These are phyloP conservation scores for Aspergillus tanneri DNA, from an alignment of 2,329 filamentous ascomycete species.

Conservation along the genomic window DNA sequence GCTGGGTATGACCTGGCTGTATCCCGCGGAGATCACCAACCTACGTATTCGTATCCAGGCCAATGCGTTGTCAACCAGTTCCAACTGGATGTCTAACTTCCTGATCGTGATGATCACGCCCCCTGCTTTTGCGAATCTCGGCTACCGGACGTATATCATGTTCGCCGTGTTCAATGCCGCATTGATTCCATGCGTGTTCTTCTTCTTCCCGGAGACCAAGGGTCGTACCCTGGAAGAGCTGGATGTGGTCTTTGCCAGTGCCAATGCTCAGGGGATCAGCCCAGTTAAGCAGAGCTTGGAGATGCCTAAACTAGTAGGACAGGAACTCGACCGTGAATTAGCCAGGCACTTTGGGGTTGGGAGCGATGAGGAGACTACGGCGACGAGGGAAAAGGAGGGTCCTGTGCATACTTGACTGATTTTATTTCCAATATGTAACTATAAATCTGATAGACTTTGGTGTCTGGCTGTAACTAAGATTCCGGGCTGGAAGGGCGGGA, in stretches of 20 bases:
- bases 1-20: slow-evolving; percentile 59
- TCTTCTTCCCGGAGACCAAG: slow-evolving; percentile 61
- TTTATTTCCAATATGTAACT: too few species aligned
- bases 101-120: slow-evolving; percentile 68
- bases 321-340: background rate
- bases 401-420: background rate
- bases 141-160: slow-evolving; percentile 56
- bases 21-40: slow-evolving; percentile 50
- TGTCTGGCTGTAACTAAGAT: too few species aligned
- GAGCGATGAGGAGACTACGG: background rate
- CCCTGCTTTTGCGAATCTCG: slow-evolving; percentile 56
- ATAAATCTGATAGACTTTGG: too few species aligned
- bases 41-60: slow-evolving; percentile 59
- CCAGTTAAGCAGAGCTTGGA: slow-evolving; percentile 8
- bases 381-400: background rate
- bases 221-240: slow-evolving; percentile 65
- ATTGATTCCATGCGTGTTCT: slow-evolving; percentile 56
- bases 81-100: slow-evolving; percentile 62
- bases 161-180: slow-evolving; percentile 56
- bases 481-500: too few species aligned
- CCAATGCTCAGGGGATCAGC: slow-evolving; percentile 3
- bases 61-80: slow-evolving; percentile 61
- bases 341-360: background rate
- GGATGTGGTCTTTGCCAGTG: slow-evolving; percentile 40
- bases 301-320: slow-evolving; percentile 1